Conservation (phyloP, 108 stramenopile genomes). For the Craspedostauros australis region DNA sequence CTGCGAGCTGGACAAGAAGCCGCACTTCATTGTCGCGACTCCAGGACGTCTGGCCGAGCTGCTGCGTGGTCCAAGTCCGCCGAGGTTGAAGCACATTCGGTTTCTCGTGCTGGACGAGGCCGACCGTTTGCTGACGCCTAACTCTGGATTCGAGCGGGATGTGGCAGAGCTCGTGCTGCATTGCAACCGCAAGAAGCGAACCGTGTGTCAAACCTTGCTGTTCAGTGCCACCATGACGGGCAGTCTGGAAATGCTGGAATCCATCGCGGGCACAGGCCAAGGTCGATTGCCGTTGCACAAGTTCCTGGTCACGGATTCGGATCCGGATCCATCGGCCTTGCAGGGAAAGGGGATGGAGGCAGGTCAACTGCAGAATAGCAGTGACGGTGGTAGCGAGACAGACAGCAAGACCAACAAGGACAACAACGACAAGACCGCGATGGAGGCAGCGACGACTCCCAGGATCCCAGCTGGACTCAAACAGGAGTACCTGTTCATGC, state of each 20-base stretch:
- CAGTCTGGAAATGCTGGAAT: conserved; percentile 72
- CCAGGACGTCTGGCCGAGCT: conserved; percentile 89
- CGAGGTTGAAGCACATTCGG: conserved; percentile 51
- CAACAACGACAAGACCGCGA: conserved; percentile 12
- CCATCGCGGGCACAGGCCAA: conserved; percentile 65
- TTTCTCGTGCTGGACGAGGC: conserved; percentile 97
- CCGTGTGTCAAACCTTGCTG: conserved; percentile 84
- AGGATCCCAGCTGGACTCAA: conserved; percentile 80
- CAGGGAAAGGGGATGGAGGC: conserved; percentile 9
- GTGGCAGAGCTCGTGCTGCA: conserved; percentile 79
- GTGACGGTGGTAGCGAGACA: conserved; percentile 5
- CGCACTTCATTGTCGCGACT: conserved; percentile 94
- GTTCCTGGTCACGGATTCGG: conserved; percentile 49
- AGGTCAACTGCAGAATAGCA: conserved; percentile 14
- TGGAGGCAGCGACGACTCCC: conserved; percentile 45
- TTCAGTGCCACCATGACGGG: conserved; percentile 96
- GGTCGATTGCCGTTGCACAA: conserved; percentile 66
- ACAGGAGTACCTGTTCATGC: conserved; percentile 97
- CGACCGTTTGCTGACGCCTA: conserved; percentile 84
- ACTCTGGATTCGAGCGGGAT: conserved; percentile 86
- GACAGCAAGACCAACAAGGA: conserved; percentile 15
- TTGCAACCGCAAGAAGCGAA: conserved; percentile 28
- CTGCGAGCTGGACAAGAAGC: conserved; percentile 62
- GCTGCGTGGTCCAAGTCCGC: conserved; percentile 74
- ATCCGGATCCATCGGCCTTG: conserved; percentile 25